Conservation (phyloP, 2,329 filamentous ascomycete genomes). For the Pseudocercospora fijiensis region DNA sequence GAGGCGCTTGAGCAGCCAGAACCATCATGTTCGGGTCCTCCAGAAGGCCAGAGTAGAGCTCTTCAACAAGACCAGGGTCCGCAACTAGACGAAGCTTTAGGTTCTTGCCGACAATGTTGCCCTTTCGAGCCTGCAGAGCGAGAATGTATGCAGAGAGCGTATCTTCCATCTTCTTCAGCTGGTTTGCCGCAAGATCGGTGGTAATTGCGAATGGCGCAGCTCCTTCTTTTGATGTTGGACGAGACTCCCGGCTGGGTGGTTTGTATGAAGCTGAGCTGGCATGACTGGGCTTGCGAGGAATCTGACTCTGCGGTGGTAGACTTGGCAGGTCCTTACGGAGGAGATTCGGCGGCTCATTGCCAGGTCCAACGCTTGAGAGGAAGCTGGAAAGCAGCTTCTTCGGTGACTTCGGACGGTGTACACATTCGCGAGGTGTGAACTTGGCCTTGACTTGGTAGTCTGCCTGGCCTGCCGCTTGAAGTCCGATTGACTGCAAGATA, state of each 20-base stretch:
- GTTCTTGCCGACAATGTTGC: slow-evolving; percentile 76
- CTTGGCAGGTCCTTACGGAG: slow-evolving; percentile 33
- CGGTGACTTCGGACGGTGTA: slow-evolving; percentile 77
- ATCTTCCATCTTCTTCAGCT: slow-evolving; percentile 73
- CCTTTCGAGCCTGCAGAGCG: slow-evolving; percentile 78
- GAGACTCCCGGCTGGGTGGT: slow-evolving; percentile 39
- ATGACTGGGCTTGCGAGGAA: slow-evolving; percentile 27
- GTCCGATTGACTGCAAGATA: slow-evolving; percentile 64
- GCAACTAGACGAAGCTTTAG: slow-evolving; percentile 68
- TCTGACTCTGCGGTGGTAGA: slow-evolving; percentile 28
- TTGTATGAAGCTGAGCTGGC: slow-evolving; percentile 37
- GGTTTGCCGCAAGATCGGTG: slow-evolving; percentile 47
- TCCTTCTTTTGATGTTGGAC: slow-evolving; percentile 37
- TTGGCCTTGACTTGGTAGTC: slow-evolving; percentile 24
- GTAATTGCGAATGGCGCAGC: slow-evolving; percentile 48
- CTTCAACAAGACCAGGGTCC: slow-evolving; percentile 80
- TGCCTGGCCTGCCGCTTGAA: slow-evolving; percentile 34
- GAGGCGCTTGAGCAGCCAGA: slow-evolving; percentile 68
- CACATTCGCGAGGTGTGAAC: slow-evolving; percentile 44
- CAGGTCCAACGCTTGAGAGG: slow-evolving; percentile 59
- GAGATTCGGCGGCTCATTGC: slow-evolving; percentile 31
- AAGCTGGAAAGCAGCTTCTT: slow-evolving; percentile 87
- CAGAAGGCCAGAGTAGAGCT: slow-evolving; percentile 83
- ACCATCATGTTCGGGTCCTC: slow-evolving; percentile 80
- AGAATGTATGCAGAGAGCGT: slow-evolving; percentile 81